Evolutionary conservation across 139 green algal species (phyloP), one percentile per base, ranked within the genome.

Genomic region (Picochlorum sp.): DNA sequence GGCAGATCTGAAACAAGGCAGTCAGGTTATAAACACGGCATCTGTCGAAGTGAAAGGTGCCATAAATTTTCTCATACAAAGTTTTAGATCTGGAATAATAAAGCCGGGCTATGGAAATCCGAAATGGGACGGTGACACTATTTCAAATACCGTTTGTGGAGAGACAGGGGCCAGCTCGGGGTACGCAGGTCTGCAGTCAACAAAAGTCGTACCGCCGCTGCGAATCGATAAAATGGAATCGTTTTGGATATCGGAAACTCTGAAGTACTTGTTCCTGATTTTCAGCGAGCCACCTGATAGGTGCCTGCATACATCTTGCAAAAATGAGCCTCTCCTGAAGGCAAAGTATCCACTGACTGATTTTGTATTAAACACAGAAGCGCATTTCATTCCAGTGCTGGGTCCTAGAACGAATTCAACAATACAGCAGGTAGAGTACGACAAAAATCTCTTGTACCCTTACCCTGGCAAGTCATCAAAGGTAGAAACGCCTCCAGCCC

Each of bases 331-430:
- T 3, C 34, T 41, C 34, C 34, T 11, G 8, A 41, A 30, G 26
- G 37, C 67, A 41, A 26, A 71, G 51, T 49, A 92, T 23, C 79
- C 85, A 2, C 70, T 96, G 23, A 71, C 86, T 49, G 16, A 88
- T 64, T 95, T 70, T 63, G 86, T 96, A 9, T 85, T 96, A 67
- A 96, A 89, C 66, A 96, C 89, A 8, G 89, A 96, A 70, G 88
- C 87, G 2, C 88, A 95, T 63, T 79, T 83, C 0, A 58, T 95
- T 37, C 84, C 87, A 3, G 73, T 88, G 6, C 77, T 78, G 69
- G 83, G 85, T 54, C 7, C 34, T 11, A 41, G 34, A 11, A 41
- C 8, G 34, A 41, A 41, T 41, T 41, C 34, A 41, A 41, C 34
- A 14, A 41, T 41, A 41, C 34, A 41, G 34, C 7, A 41, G 34